Evolutionary conservation across 331 rosid species (phyloP), one percentile per base, ranked within the genome.

Genomic region (Acacia pycnantha): DNA sequence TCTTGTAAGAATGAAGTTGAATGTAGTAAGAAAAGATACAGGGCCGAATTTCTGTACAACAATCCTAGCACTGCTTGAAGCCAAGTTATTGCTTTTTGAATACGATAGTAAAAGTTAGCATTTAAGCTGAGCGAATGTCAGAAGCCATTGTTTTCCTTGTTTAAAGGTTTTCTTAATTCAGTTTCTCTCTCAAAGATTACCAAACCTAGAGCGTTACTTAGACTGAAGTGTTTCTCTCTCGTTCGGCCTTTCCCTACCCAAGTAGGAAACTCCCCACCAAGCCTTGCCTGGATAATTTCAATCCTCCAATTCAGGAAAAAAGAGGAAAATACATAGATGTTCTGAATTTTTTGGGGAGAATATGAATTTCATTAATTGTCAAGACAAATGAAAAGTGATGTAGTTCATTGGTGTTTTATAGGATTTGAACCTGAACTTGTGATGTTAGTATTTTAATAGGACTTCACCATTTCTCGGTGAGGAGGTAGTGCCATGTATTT

Each of bases 111-210:
- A 0, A 7, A 14, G 51, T 87, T 73, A 82, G 87, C 67, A 84
- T 90, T 89, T 83, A 90, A 82, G 78, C 90, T 27, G 87, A 84
- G 29, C 85, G 61, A 73, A 87, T 68, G 80, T 90, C 85, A 82
- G 91, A 66, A 84, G 81, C 85, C 98, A 95, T 93, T 85, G 88
- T 86, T 66, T 85, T 79, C 84, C 91, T 82, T 70, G 70, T 41
- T 70, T 72, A 67, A 76, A 85, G 84, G 43, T 77, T 71, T 68
- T 66, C 73, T 79, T 53, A 64, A 85, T 70, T 82, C 82, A 73
- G 70, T 66, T 16, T 66, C 79, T 24, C 77, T 70, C 62, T 73
- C 82, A 37, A 72, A 12, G 72, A 74, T 67, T 31, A 74, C 24
- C 66, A 27, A 81, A 77, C 70, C 82, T 74, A 70, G 58, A 70